These are phyloP conservation scores for Climacium dendroides DNA, from an alignment of 225 moss, liverwort and hornwort species.

Conservation along the genomic window DNA sequence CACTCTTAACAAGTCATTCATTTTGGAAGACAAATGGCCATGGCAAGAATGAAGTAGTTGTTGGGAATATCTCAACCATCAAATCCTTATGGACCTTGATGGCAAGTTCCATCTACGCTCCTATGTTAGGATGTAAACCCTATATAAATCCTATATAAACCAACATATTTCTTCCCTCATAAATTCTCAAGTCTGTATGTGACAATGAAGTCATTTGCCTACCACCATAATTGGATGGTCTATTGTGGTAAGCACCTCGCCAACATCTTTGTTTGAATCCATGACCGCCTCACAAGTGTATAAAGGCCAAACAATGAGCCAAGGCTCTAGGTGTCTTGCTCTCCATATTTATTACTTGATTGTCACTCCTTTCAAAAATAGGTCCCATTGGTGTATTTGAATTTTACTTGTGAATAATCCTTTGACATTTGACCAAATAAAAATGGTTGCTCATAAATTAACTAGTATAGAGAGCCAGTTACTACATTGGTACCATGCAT, in stretches of 20 bases:
- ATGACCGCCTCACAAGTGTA: not conserved
- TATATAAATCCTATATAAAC: not conserved
- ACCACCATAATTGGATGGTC: no score
- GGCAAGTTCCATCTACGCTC: not conserved
- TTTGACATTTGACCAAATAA: not conserved
- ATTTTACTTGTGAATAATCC: not conserved
- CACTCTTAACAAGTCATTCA: no score
- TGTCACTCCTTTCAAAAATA: not conserved
- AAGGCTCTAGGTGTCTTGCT: not conserved
- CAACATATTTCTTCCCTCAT: fast-evolving
- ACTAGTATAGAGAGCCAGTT: not conserved
- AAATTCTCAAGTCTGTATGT: fast-evolving
- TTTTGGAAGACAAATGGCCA: no score
- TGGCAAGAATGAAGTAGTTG: fast-evolving
- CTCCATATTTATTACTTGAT: not conserved
- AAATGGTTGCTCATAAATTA: not conserved
- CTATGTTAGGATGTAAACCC: not conserved
- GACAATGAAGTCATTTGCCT: not conserved
- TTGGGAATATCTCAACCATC: not conserved
- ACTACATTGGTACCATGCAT: no score
- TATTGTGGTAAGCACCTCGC: no score
- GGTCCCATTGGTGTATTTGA: fast-evolving
- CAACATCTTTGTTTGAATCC: not conserved
- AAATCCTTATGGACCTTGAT: fast-evolving
- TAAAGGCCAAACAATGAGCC: not conserved